A percentile compares a stretch with the other conserved stretches of the same genome.
phyloP scores from a whole-genome alignment of 2,329 filamentous ascomycete species.

The Spiromastix sp. region DNA sequence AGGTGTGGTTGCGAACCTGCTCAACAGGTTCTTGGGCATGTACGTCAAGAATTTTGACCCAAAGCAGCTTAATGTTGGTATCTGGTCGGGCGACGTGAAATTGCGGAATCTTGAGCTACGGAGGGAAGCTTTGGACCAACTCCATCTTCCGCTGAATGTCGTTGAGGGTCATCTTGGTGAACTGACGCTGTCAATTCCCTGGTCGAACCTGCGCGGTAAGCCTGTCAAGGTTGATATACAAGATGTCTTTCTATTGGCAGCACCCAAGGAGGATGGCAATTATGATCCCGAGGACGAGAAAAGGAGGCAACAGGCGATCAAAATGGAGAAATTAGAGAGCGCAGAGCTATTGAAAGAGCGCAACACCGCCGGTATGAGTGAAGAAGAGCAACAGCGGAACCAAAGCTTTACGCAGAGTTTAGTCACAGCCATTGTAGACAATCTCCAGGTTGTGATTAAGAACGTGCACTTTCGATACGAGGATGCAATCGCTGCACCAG shows the following conservation, averaged over 20 bases:
- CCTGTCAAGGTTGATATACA: constrained; percentile 93
- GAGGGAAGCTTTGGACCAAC: constrained; percentile 89
- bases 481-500: constrained; percentile 88
- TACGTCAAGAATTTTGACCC: constrained; percentile 99
- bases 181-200: constrained; percentile 86
- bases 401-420: constrained; percentile 96
- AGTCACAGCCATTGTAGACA: constrained; percentile 94
- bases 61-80: constrained; percentile 93
- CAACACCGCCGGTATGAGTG: constrained; percentile 83
- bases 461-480: constrained; percentile 98
- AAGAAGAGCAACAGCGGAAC: constrained; percentile 92
- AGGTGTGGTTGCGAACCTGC: constrained; percentile 87
- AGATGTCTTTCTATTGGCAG: constrained; percentile 91
- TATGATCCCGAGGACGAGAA: constrained; percentile 93
- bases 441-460: constrained; percentile 93
- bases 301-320: constrained; percentile 73
- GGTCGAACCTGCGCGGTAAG: constrained; percentile 91
- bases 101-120: constrained; percentile 85
- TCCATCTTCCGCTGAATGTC: constrained; percentile 93
- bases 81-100: constrained; percentile 98
- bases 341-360: constrained; percentile 89
- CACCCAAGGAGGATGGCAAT: constrained; percentile 87
- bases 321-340: constrained; percentile 97
- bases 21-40: constrained; percentile 99
- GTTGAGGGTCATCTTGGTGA: constrained; percentile 88